Base-by-base conservation (phyloP, 176 grass and related monocot genomes). In the Carex scoparia region DNA sequence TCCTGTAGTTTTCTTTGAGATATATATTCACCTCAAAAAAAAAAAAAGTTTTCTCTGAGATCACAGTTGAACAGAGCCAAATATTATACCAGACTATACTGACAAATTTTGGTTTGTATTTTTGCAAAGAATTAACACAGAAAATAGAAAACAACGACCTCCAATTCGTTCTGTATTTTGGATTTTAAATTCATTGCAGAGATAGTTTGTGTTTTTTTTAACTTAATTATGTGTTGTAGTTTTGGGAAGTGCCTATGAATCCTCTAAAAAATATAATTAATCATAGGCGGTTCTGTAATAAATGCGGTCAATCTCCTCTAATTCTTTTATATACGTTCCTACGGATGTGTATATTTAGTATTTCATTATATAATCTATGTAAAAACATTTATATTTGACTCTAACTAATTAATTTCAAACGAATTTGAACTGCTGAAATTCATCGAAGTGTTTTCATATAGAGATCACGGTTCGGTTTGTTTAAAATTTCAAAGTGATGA, bases 11-110 rank as follows among this genome's bases (percentile, higher is more conserved):
- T 58, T 18, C 27, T 10, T 27, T 77, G 19, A 44, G 15, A 4
- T 35, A 23, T 23, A 23, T 23, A 23, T 23, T 23, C 23, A 23
- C 23, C 23, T 23, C 23, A 23, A 23, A 23, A 23, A 23, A 23
- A 23, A 23, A 23, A 23, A 23, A 23, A 5, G 13, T 2, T 80
- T 58, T 18, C 27, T 10, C 49, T 77, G 19, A 44, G 15, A 4
- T 35, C 51, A 31, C 28, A 18, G 31, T 81, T 59, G 60, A 64
- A 40, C 18, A 2, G 18, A 68, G 42, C n/a, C 60, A 65, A 83
- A 83, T 59, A 58, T 4, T 4, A 81, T 61, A 66, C 58, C 51
- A 66, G 56, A 80, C 51, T 40, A 82, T 48, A 83, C 32, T 33
- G 60, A 23, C 12, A 10, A 16, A 46, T 46, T 46, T 7, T 1